These are phyloP conservation scores for Metarhizium robertsii DNA, from an alignment of 2,329 filamentous ascomycete genomes.

Conservation along the genomic window DNA sequence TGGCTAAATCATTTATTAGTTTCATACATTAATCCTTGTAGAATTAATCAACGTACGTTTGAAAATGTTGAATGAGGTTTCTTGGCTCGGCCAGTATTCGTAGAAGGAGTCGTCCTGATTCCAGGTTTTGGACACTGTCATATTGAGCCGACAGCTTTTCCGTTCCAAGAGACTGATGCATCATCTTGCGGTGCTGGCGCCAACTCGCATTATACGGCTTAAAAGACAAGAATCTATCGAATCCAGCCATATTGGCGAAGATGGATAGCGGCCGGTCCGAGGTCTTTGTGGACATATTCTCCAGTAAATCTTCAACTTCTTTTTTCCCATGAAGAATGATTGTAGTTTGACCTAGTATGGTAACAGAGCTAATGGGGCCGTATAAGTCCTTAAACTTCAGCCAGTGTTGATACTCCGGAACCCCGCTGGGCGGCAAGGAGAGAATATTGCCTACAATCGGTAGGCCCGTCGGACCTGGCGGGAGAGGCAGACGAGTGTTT, in stretches of 20 bases:
- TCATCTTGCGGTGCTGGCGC: constrained; percentile 16
- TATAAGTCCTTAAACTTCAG: constrained; percentile 24
- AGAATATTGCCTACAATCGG: constrained; percentile 36
- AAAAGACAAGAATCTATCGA: constrained; percentile 7
- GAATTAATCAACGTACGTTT: constrained; percentile 13
- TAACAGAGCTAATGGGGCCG: constrained; percentile 15
- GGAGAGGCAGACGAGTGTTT: constrained; percentile 5
- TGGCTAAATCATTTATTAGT: neutral
- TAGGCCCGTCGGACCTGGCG: constrained; percentile 21
- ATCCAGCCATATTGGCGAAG: constrained; percentile 15
- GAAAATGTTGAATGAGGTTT: constrained; percentile 14
- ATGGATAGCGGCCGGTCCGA: constrained; percentile 7
- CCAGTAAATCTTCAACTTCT: constrained; percentile 25
- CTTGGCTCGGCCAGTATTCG: constrained; percentile 13
- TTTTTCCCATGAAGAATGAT: constrained; percentile 31
- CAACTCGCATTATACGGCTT: constrained; percentile 11
- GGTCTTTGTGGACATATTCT: constrained; percentile 13
- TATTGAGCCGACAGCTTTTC: constrained; percentile 11
- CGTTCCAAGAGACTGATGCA: constrained; percentile 21
- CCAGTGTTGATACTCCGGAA: constrained; percentile 24
- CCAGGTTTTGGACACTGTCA: constrained; percentile 15
- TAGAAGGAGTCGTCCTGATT: constrained; percentile 16
- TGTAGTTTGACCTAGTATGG: constrained; percentile 21
- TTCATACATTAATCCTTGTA: neutral
- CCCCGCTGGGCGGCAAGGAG: constrained; percentile 29